Evolutionary conservation across 371 early-diverging fungal species (phyloP), one percentile per base, ranked within the genome.

Genomic region (Mortierella sp.): DNA sequence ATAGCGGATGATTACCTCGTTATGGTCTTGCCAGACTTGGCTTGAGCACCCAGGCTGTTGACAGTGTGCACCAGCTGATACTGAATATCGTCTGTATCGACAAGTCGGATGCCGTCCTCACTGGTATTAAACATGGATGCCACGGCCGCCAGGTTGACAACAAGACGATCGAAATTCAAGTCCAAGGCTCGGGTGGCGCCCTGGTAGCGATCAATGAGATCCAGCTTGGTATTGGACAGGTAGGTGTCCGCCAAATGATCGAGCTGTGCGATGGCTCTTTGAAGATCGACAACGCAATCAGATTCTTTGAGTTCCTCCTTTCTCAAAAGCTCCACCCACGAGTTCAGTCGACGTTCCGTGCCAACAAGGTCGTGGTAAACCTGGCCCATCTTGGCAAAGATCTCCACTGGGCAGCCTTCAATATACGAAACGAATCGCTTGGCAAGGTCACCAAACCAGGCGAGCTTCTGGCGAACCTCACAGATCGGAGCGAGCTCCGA

Each of bases 331-430:
- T 92, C 92, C 3, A 94, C 83, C 50, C 93, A 86, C 3, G 78
- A 82, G 69, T 93, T 87, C 54, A 93, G 76, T 80, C 86, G 83
- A 67, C 87, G 79, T 61, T 94, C 94, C 1, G 87, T 86, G 17
- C 88, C 90, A 2, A 87, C 72, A 15, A 94, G 69, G 51, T 94
- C 92, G 60, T 88, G 86, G 55, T 87, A 86, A n/a, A 89, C 82
- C 55, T 81, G 85, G 19, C 91, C 92, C 76, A 93, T 84, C 34
- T 82, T 84, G 26, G 84, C 57, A 76, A 93, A 97, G 24, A 83
- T 83, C 1, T 89, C 86, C 9, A 85, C 90, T 14, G 89, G 76
- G 61, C 93, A 92, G 15, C 83, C 79, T 39, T 87, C 86, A 37
- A 95, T 82, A 60, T 81, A 89, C 0, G 88, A 82, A n/a, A 86